Evolutionary conservation across 306 rosid genomes (phyloP).

Genomic region (Biancaea sappan): DNA sequence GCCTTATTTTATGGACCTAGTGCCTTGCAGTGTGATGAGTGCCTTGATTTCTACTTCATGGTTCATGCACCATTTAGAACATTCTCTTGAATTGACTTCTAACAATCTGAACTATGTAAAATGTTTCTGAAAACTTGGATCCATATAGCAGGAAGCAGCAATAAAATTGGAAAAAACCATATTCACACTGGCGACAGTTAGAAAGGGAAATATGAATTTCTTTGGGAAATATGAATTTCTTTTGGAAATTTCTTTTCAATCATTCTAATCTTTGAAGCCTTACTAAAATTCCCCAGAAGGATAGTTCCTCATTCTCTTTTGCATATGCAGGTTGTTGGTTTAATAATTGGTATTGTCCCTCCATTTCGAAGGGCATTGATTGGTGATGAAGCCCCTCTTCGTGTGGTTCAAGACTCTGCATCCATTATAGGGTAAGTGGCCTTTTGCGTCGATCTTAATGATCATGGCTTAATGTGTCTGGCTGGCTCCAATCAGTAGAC

Average conservation of each 20-base stretch:
- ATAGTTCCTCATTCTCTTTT: neutral
- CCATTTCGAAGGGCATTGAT: constrained; percentile 32
- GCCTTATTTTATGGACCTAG: too few relatives aligned
- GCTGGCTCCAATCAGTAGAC: neutral
- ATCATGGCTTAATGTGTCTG: neutral
- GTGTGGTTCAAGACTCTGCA: constrained; percentile 32
- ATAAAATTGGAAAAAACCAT: too few relatives aligned
- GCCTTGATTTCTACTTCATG: too few relatives aligned
- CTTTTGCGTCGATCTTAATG: neutral
- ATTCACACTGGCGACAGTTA: too few relatives aligned
- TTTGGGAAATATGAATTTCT: neutral
- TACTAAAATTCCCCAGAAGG: neutral
- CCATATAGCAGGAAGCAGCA: too few relatives aligned
- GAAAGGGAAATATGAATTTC: too few relatives aligned
- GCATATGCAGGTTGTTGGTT: constrained; percentile 33
- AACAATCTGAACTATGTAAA: neutral
- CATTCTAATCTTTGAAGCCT: neutral
- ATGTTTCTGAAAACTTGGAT: neutral
- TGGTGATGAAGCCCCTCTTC: constrained; percentile 38
- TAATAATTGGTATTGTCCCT: constrained; percentile 40
- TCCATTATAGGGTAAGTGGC: constrained; percentile 39
- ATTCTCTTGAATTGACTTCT: too few relatives aligned
- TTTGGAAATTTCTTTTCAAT: too few relatives aligned
- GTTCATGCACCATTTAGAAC: too few relatives aligned
- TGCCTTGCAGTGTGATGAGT: too few relatives aligned